Evolutionary conservation across 73 alveolate species (phyloP).

Genomic region (Paramecium biaurelia): DNA sequence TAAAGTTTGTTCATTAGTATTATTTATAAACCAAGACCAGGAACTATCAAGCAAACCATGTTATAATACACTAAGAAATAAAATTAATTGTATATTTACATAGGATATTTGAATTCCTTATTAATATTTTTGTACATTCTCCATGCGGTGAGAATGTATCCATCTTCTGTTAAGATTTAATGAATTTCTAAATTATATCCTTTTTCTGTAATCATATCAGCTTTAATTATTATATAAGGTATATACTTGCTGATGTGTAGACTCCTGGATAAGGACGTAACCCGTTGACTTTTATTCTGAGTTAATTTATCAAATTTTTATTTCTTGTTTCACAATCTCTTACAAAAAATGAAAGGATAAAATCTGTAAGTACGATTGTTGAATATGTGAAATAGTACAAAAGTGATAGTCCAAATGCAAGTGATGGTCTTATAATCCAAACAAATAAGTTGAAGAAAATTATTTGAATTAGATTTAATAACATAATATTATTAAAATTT

Average conservation of each 20-base stretch:
- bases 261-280: conserved; percentile 34
- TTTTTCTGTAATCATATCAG: conserved; percentile 68
- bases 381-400: neutral
- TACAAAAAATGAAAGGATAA: neutral
- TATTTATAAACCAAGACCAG: conserved; percentile 84
- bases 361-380: neutral
- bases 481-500: neutral
- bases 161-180: conserved; percentile 86
- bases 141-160: conserved; percentile 68
- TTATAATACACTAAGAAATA: conserved; percentile 55
- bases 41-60: conserved; percentile 93
- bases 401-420: neutral
- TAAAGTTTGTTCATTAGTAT: conserved; percentile 61
- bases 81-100: neutral
- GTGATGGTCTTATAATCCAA: conserved; percentile 6
- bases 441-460: neutral
- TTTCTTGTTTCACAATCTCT: neutral
- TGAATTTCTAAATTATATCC: conserved; percentile 89
- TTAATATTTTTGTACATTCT: neutral
- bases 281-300: neutral
- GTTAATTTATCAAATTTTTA: neutral
- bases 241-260: neutral
- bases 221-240: neutral
- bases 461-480: neutral
- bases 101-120: neutral